phyloP scores from a whole-genome alignment of 306 rosid genomes.

The Acacia confusa region DNA sequence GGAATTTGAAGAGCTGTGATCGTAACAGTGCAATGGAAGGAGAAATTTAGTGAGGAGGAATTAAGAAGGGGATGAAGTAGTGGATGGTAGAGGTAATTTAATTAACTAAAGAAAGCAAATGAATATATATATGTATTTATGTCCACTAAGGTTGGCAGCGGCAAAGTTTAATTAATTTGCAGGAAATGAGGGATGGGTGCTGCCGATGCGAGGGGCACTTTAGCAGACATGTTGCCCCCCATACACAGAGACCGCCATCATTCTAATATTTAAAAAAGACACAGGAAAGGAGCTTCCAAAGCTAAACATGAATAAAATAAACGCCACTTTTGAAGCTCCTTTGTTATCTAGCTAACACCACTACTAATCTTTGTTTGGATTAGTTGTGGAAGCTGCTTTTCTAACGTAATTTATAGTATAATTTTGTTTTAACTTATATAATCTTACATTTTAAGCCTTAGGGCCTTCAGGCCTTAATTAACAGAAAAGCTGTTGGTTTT shows the following conservation, averaged over 20 bases:
- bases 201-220: constrained; percentile 43
- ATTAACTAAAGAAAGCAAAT: constrained; percentile 20
- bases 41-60: background rate
- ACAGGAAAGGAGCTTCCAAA: background rate
- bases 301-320: constrained; percentile 30
- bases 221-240: constrained; percentile 71
- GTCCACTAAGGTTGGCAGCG: constrained; percentile 12
- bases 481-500: constrained; percentile 31
- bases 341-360: constrained; percentile 38
- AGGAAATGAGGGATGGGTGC: background rate
- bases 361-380: background rate
- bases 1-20: constrained; percentile 8
- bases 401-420: no score
- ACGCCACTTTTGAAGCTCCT: background rate
- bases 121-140: background rate
- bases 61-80: background rate
- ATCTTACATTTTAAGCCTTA: no score
- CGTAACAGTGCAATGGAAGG: background rate
- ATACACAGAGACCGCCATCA: constrained; percentile 53
- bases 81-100: background rate
- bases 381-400: no score
- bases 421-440: no score
- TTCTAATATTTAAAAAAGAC: constrained; percentile 36
- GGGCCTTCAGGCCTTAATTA: no score
- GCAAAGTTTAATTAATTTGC: background rate